Base-by-base conservation (phyloP, 331 rosid genomes). In the Acacia pycnantha region DNA sequence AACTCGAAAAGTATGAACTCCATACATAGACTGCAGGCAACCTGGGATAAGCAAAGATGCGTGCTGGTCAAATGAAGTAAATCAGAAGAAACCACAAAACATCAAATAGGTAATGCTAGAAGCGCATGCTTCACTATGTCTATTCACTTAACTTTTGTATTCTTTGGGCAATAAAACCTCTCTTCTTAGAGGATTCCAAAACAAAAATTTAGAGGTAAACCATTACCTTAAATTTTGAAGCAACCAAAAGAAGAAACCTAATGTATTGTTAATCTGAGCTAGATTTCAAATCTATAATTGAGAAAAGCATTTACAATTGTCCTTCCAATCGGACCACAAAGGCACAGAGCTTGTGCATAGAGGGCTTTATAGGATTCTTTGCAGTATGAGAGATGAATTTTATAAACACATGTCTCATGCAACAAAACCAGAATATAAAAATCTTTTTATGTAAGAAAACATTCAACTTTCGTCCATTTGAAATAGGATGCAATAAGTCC, bases 1-100 rank as follows among this genome's bases (percentile, higher is more conserved):
- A 87, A 95, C 68, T 87, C 98, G 83, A 79, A 93, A 87, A 79
- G 98, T 95, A 74, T 93, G 94, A 76, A 95, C 82, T 79, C 97
- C 98, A 82, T 89, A 92, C 73, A 74, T 82, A 77, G 96, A 90
- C 85, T 95, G 98, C 85, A 93, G 86, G 80, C 97, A 93, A 84
- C 98, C 98, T 95, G 81, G 67, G 53, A 70, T 73, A 53, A 51
- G 78, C 73, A 88, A n/a, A 5, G 48, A 33, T 54, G 69, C 53
- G 35, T 69, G 51, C 41, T 29, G 62, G 56, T 74, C 58, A 74
- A 61, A 31, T 40, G 74, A 68, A 78, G 68, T 12, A 46, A 8
- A 69, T 70, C 35, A 6, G 50, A 22, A 70, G 78, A 73, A 24
- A 70, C 59, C 54, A 81, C 33, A 5, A 43, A 58, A 81, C 58